Percentiles rank a stretch among this genome's conserved stretches.
phyloP scores from a whole-genome alignment of 805 yeast species.

The Sugiyamaella marilandica region DNA sequence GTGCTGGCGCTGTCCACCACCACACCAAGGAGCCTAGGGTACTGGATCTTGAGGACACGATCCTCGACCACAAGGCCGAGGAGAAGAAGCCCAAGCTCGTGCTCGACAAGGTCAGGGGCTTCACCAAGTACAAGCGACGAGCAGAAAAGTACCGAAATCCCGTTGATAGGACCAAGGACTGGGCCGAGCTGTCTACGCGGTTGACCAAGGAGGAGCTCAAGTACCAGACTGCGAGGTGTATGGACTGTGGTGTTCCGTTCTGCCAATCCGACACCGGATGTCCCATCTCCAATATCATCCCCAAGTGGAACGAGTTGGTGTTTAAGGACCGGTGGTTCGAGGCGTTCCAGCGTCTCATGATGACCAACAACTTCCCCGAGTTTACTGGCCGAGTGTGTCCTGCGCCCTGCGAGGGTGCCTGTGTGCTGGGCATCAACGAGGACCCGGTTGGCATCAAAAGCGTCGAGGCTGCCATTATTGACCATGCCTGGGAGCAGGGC shows the following conservation, averaged over 20 bases:
- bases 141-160: slow-evolving; percentile 81
- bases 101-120: slow-evolving; percentile 80
- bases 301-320: slow-evolving; percentile 96
- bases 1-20: too few relatives aligned
- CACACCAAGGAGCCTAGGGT: slow-evolving; percentile 66
- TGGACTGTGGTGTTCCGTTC: slow-evolving; percentile 99
- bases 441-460: slow-evolving; percentile 96
- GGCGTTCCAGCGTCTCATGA: slow-evolving; percentile 83
- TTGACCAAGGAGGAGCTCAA: slow-evolving; percentile 80
- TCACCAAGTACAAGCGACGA: slow-evolving; percentile 88
- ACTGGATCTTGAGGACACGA: slow-evolving; percentile 83
- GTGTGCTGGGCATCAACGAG: slow-evolving; percentile 87
- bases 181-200: slow-evolving; percentile 85
- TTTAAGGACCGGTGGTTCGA: slow-evolving; percentile 93
- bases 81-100: slow-evolving; percentile 53
- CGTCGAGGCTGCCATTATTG: slow-evolving; percentile 93
- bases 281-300: slow-evolving; percentile 94
- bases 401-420: slow-evolving; percentile 98
- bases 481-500: slow-evolving; percentile 92
- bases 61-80: slow-evolving; percentile 62
- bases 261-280: slow-evolving; percentile 98
- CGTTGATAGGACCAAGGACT: slow-evolving; percentile 72
- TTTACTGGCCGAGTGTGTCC: slow-evolving; percentile 98
- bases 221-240: slow-evolving; percentile 94
- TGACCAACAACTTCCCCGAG: slow-evolving; percentile 98